Conservation (phyloP, 441 rosid genomes). For the Aleurites moluccanus region DNA sequence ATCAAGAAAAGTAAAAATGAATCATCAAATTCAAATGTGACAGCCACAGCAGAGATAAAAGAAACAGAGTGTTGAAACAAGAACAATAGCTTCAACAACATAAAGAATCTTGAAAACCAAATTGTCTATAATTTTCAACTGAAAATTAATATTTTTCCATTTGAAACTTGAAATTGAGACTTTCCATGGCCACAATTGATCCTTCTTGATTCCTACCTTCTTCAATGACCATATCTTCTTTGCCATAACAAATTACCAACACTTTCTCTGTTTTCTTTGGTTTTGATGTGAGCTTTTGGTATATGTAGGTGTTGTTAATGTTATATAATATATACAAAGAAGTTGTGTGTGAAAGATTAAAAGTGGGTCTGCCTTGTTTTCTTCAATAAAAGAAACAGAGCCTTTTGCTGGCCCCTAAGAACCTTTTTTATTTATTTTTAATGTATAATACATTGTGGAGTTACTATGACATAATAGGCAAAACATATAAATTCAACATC, state of each 20-base stretch:
- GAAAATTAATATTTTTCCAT: slow-evolving; percentile 43
- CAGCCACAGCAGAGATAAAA: slow-evolving; percentile 73
- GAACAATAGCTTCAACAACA: slow-evolving; percentile 60
- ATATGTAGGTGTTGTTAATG: neutral
- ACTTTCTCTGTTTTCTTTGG: neutral
- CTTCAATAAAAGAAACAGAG: neutral
- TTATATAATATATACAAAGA: neutral
- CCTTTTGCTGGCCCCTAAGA: slow-evolving; percentile 7
- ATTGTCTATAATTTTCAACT: slow-evolving; percentile 42
- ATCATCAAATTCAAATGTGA: slow-evolving; percentile 35
- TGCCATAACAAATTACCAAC: slow-evolving; percentile 17
- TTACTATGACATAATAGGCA: too few relatives aligned
- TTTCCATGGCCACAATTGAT: slow-evolving; percentile 39
- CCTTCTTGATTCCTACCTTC: slow-evolving; percentile 39
- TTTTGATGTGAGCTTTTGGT: neutral
- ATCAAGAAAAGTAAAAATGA: neutral
- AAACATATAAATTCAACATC: too few relatives aligned
- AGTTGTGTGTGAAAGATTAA: neutral
- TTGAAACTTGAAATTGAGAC: slow-evolving; percentile 32
- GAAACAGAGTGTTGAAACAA: slow-evolving; percentile 68
- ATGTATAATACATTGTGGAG: neutral
- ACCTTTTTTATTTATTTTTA: neutral
- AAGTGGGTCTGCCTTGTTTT: slow-evolving; percentile 5
- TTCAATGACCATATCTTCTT: slow-evolving; percentile 29
- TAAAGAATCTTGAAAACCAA: slow-evolving; percentile 53